Conservation (phyloP, 495 filamentous ascomycete genomes). For the Aspergillus haitiensis region DNA sequence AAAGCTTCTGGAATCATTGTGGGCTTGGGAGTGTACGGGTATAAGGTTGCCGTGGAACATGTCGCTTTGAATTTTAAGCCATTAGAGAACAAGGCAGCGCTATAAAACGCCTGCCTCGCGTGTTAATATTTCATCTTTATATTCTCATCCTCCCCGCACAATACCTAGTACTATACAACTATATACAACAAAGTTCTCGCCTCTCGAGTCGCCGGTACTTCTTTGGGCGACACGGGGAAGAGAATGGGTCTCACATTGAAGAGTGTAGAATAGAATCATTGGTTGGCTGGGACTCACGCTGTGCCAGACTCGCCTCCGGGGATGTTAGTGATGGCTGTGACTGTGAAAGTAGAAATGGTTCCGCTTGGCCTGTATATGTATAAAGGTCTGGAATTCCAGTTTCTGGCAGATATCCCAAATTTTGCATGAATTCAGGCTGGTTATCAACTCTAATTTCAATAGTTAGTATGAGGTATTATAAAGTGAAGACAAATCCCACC, state of each 20-base stretch:
- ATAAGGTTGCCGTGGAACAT: slow-evolving; percentile 68
- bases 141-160: not conserved
- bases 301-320: slow-evolving; percentile 20
- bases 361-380: slow-evolving; percentile 40
- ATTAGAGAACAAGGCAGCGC: slow-evolving; percentile 28
- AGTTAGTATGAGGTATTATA: slow-evolving; percentile 4
- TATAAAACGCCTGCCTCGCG: not conserved
- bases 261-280: slow-evolving; percentile 19
- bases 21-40: slow-evolving; percentile 67
- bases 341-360: slow-evolving; percentile 40
- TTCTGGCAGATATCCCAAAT: slow-evolving; percentile 43
- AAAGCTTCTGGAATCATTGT: slow-evolving; percentile 68
- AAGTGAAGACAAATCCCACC: slow-evolving; percentile 25
- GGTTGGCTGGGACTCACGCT: slow-evolving; percentile 30
- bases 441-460: slow-evolving; percentile 33
- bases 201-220: not conserved
- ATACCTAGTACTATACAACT: no score
- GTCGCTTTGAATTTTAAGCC: slow-evolving; percentile 47
- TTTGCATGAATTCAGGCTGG: slow-evolving; percentile 48
- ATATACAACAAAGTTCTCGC: no score
- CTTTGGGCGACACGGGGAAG: not conserved
- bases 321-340: slow-evolving; percentile 33
- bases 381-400: slow-evolving; percentile 39
- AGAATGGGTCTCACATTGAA: not conserved
- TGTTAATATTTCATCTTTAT: not conserved